Conservation (phyloP, 1,284 basidiomycete genomes). For the Ustilago sp. region DNA sequence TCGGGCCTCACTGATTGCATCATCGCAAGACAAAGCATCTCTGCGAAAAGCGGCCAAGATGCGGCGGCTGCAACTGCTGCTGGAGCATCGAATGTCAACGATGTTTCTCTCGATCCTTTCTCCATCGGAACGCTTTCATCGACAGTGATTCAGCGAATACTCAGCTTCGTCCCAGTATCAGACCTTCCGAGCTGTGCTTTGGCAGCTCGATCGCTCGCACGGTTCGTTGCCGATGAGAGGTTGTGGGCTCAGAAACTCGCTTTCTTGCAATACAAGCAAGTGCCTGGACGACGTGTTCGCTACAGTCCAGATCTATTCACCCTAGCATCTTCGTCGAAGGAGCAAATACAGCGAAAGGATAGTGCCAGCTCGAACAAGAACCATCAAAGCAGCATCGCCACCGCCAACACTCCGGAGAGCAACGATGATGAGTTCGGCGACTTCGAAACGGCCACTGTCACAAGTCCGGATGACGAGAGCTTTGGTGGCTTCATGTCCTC, state of each 20-base stretch:
- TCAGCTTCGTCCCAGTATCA: constrained; percentile 40
- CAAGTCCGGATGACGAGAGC: constrained; percentile 40
- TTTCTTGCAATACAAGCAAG: constrained; percentile 43
- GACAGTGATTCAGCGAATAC: constrained; percentile 45
- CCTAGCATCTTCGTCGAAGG: constrained; percentile 7
- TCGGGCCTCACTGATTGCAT: neutral
- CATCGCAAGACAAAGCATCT: constrained; percentile 12
- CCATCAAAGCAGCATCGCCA: neutral
- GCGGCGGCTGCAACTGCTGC: neutral
- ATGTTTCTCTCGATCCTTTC: constrained; percentile 46
- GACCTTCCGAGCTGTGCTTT: constrained; percentile 48
- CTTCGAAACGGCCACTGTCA: constrained; percentile 37
- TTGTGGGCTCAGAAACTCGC: constrained; percentile 53
- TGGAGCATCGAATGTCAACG: constrained; percentile 19
- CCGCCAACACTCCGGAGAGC: neutral
- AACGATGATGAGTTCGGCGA: constrained; percentile 85
- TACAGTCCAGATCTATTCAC: constrained; percentile 48
- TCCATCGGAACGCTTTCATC: constrained; percentile 44
- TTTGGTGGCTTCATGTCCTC: constrained; percentile 76
- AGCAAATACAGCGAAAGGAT: constrained; percentile 10
- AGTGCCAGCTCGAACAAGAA: constrained; percentile 8
- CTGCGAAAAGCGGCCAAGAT: constrained; percentile 4
- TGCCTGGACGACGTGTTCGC: constrained; percentile 36
- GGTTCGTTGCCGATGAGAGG: constrained; percentile 55
- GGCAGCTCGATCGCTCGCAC: constrained; percentile 42